These are phyloP conservation scores for Teratosphaeria pseudoeucalypti DNA, from an alignment of 2,329 filamentous ascomycete species.

Conservation along the genomic window DNA sequence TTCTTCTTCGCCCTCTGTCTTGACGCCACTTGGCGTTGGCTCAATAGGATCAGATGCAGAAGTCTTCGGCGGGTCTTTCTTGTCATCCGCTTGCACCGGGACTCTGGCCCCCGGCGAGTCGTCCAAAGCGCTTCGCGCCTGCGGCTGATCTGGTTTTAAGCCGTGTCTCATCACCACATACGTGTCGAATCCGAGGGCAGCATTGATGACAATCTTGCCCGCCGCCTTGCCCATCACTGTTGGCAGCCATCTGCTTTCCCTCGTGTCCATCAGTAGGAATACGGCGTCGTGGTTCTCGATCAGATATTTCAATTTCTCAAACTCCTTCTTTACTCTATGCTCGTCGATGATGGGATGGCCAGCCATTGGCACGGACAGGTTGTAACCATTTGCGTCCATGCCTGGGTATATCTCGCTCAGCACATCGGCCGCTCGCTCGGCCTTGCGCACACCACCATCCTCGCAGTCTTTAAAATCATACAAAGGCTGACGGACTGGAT, in stretches of 20 bases:
- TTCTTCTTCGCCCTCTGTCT: slow-evolving; percentile 44
- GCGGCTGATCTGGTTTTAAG: slow-evolving; percentile 34
- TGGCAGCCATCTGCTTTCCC: slow-evolving; percentile 89
- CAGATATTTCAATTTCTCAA: slow-evolving; percentile 60
- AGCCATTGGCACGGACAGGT: slow-evolving; percentile 85
- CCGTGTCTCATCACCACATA: slow-evolving; percentile 97
- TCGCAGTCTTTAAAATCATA: slow-evolving; percentile 86
- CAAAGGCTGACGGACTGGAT: slow-evolving; percentile 87
- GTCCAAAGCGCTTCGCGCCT: slow-evolving; percentile 11
- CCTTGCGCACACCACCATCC: slow-evolving; percentile 75
- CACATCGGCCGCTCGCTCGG: slow-evolving; percentile 66
- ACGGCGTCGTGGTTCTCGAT: slow-evolving; percentile 82
- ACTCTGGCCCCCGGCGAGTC: slow-evolving; percentile 15
- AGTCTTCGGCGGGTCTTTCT: slow-evolving; percentile 10
- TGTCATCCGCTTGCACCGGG: slow-evolving; percentile 11
- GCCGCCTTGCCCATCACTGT: slow-evolving; percentile 91
- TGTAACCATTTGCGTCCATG: slow-evolving; percentile 69
- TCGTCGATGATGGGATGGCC: slow-evolving; percentile 78
- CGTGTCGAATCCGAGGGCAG: slow-evolving; percentile 89
- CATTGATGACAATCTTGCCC: slow-evolving; percentile 93
- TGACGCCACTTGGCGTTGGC: slow-evolving; percentile 2
- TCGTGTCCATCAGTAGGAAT: slow-evolving; percentile 97
- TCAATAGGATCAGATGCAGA: slow-evolving; percentile 12
- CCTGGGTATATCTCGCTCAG: slow-evolving; percentile 83
- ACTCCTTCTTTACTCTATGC: slow-evolving; percentile 59